Base-by-base conservation (phyloP, 176 grass and related monocot species). In the Themeda triandra region DNA sequence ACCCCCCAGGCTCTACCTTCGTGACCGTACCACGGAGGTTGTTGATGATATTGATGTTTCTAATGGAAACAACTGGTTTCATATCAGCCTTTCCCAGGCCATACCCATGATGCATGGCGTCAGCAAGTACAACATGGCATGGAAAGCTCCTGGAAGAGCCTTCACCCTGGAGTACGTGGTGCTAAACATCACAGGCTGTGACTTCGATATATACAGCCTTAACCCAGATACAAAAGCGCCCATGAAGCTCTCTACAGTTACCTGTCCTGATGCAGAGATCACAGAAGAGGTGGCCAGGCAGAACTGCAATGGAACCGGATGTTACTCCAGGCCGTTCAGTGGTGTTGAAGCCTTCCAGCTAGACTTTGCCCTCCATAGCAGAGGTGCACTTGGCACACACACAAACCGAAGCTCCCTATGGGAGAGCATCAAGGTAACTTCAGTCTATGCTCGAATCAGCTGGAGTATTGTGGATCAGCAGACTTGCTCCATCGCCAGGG, bases 1-100 rank as follows among this genome's bases (percentile, higher is more conserved):
- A 6, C 40, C 36, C 11, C 14, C 53, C 1, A 87, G 18, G 30
- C 80, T 92, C 51, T 84, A 73, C 75, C 65, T 90, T 5, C 3
- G 0, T 4, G 79, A 81, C 6, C 75, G 40, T 13, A 29, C 21
- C 37, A 84, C 75, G 2, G 83, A 92, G 63, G 60, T 89, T 2
- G 0, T 41, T 8, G 8, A 30, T 1, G 17, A 67, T 49, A 49
- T 49, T 14, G 17, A 17, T 49, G 46, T 49, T 49, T 18, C 15
- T 49, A 15, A 15, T 51, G 4, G 18, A 36, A 21, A 23, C 65
- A 21, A 1, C 19, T 36, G 31, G 33, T 6, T 66, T 10, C 2
- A 19, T 2, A 33, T 54, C 21, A 45, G 9, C 37, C 14, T 69
- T 69, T 69, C 66, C 5, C 10, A n/a, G 2, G 33, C 4, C 19